phyloP scores from a whole-genome alignment of 257 asterid species.

The Fraxinus americana region DNA sequence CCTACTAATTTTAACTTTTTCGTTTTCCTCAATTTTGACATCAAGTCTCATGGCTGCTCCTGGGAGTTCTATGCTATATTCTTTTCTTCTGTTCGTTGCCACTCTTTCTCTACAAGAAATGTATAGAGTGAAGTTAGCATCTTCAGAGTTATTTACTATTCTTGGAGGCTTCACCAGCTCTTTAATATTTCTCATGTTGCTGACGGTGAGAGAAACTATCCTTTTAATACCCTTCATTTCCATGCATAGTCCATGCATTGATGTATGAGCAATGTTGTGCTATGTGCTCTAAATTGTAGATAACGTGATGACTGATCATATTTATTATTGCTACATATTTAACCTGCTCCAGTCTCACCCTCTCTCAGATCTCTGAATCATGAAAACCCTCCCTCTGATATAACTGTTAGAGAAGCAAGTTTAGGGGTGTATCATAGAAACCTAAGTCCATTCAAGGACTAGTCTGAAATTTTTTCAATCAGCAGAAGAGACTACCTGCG shows the following conservation, averaged over 20 bases:
- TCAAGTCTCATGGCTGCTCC: slow-evolving; percentile 64
- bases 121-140: slow-evolving; percentile 76
- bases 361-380: not conserved
- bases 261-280: slow-evolving; percentile 5
- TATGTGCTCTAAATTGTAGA: slow-evolving; percentile 7
- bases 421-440: not conserved
- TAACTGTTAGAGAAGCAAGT: not conserved
- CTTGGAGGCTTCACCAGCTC: slow-evolving; percentile 95
- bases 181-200: slow-evolving; percentile 66
- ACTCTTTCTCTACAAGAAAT: slow-evolving; percentile 83
- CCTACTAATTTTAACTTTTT: slow-evolving; percentile 3
- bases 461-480: not conserved
- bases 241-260: not conserved
- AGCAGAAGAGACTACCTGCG: not conserved
- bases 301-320: not conserved
- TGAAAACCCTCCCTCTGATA: not conserved
- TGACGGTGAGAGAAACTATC: slow-evolving; percentile 52
- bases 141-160: slow-evolving; percentile 87
- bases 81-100: slow-evolving; percentile 68
- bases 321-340: not conserved
- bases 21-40: not conserved
- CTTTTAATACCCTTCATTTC: slow-evolving; percentile 5
- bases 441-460: not conserved
- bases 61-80: slow-evolving; percentile 88
- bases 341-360: not conserved